Evolutionary conservation across 176 grass and related monocot species (phyloP), one percentile per base, ranked within the genome.

Genomic region (Oryza rufipogon): DNA sequence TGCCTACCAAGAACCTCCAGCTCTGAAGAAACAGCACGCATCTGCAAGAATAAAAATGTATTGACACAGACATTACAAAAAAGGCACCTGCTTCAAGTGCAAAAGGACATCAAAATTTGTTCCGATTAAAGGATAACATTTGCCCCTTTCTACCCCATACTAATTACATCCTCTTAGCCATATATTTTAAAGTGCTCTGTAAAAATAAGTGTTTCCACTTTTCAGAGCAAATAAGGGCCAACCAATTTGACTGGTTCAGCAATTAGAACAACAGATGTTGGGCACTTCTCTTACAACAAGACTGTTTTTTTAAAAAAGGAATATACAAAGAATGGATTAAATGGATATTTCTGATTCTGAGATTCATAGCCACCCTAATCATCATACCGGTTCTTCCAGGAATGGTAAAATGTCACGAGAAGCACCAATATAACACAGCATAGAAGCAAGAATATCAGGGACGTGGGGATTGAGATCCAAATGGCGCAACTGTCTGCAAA

Each of bases 361-460:
- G 6, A 86, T 74, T 74, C 61, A 63, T 51, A 83, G 45, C 54
- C 44, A 47, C 42, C 46, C 23, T 72, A 73, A 71, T 38, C 83
- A 88, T 95, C 82, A 88, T 98, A 98, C 96, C 88, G 93, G 93
- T 80, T 98, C 96, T 86, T 95, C 96, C 85, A 98, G 78, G 75
- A 98, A 91, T 75, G 96, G 93, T 61, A 98, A 85, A 87, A 98
- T 93, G 84, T 95, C 92, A 86, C 19, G 87, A 87, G 96, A 92
- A 90, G 93, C 85, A 74, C 96, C 96, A 74, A 98, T 92, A 79
- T 93, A 95, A 85, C 85, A 85, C 15, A 98, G 77, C 85, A 98
- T 98, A 49, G 96, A 91, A 78, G 96, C 89, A 87, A 98, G 91
- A 83, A 98, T 90, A 93, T 91, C 85, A 74, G 96, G 96, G 68